Percentiles rank a stretch among this genome's conserved stretches.
Evolutionary conservation across 805 yeast species (phyloP).

Genomic region (Ogataea pilisensis): DNA sequence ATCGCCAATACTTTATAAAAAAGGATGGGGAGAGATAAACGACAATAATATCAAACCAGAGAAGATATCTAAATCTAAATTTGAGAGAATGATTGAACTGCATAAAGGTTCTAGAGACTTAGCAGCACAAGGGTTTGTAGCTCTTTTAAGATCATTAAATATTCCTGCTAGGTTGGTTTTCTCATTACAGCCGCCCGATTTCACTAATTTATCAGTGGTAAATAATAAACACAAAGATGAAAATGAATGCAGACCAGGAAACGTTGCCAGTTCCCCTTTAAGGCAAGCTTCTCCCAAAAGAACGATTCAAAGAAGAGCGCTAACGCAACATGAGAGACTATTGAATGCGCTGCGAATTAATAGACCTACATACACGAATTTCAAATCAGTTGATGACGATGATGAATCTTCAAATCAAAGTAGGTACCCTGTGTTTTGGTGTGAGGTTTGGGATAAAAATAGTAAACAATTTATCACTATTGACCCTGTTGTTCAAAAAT

Average conservation of each 20-base stretch:
- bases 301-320: conserved; percentile 8
- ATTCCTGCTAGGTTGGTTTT: conserved; percentile 71
- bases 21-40: conserved; percentile 46
- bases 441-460: conserved; percentile 84
- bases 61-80: conserved; percentile 37
- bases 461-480: conserved; percentile 75
- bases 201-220: conserved; percentile 38
- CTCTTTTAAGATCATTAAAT: conserved; percentile 65
- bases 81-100: conserved; percentile 37
- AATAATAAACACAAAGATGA: conserved; percentile 1
- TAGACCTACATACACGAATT: conserved; percentile 17
- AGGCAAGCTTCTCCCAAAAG: conserved; percentile 4
- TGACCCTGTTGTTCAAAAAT: conserved; percentile 67
- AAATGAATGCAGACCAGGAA: conserved; percentile 13
- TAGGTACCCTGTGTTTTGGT: conserved; percentile 79
- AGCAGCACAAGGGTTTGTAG: conserved; percentile 84
- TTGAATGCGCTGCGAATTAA: conserved; percentile 26
- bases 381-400: conserved; percentile 4
- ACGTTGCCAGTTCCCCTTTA: conserved; percentile 2
- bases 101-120: conserved; percentile 72
- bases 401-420: conserved; percentile 10
- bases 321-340: conserved; percentile 26
- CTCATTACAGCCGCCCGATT: conserved; percentile 90
- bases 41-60: conserved; percentile 18
- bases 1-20: conserved; percentile 45